Evolutionary conservation across 2,329 filamentous ascomycete genomes (phyloP), one percentile per base, ranked within the genome.

Genomic region (Geosmithia flava): DNA sequence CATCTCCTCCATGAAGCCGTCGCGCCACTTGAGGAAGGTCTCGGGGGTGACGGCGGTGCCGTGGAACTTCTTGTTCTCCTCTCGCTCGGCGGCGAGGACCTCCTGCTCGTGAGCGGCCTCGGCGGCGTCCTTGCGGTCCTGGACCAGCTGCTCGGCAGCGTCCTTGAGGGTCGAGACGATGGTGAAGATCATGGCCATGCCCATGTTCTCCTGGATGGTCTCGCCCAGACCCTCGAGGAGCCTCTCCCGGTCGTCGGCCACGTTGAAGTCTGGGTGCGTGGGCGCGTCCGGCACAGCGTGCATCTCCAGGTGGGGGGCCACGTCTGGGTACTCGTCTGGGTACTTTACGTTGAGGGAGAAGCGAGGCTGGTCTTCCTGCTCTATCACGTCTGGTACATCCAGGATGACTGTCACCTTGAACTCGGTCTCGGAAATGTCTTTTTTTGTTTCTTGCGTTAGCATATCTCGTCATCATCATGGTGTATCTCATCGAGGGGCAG

Each of bases 171-270:
- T 80, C 15, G 85, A 87, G 48, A 94, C 85, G 20, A 98, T 71
- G 0, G 91, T 88, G 67, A 97, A 98, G 1, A 98, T 71, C 93
- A 98, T 98, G 48, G 89, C 87, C 84, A 97, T 97, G 53, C 93
- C 93, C 51, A 97, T 68, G 56, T 90, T 97, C 65, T 98, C 93
- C 62, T 93, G 83, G 37, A 96, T 85, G 0, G 83, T 86, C 16
- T 84, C 80, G 40, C 80, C 66, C 13, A 97, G 71, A 1, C 78
- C 76, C 46, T 81, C 72, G 16, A 97, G 76, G 15, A 98, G 78
- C 47, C 68, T 67, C 17, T 79, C 73, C 61, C 87, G 88, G 71
- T 98, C 93, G 45, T 85, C 80, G 57, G 83, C 76, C 44, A 97
- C 74, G 61, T 83, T 85, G 64, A 98, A 83, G 59, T 85, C 78